Evolutionary conservation across 2,329 filamentous ascomycete species (phyloP), one percentile per base, ranked within the genome.

Genomic region (Cytospora mali): DNA sequence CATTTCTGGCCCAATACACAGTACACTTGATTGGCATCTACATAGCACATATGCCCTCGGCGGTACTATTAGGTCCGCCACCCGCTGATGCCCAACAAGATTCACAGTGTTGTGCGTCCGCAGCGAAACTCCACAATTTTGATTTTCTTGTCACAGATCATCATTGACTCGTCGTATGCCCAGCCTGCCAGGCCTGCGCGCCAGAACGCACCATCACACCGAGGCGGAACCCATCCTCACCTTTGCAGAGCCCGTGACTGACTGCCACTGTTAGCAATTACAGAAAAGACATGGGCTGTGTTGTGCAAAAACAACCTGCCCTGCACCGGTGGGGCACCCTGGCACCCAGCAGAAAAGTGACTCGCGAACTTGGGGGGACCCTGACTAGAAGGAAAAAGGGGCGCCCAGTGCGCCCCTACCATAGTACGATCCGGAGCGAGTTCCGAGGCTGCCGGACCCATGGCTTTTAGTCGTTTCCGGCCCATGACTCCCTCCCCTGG

Each of bases 401-500:
- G n/a, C n/a, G n/a, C n/a, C n/a, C n/a, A n/a, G n/a, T n/a, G 39
- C 58, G 58, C 58, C 27, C 54, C 62, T 61, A 42, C 31, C 28
- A 33, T 46, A 50, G 52, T 33, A 57, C 62, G 58, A 58, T 60
- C 62, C 54, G 62, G 53, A 29, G 50, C 2, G 49, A 16, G 39
- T 62, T 61, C 62, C 62, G 62, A 64, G 35, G 11, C 54, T 29
- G 54, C 39, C 29, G 39, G 55, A 42, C 50, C 58, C 58, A 62
- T 62, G 28, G 58, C 58, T 58, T 58, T 50, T 62, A 39, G 46
- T 46, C 58, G 58, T 58, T 58, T 64, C 51, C 25, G 50, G 58
- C 55, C n/a, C 51, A 25, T 49, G 42, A 23, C 29, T 50, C 58
- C 18, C 58, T 60, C 58, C 50, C 55, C 50, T 64, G 62, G 50